Conservation (phyloP, 495 filamentous ascomycete species). For the Aspergillus campestris region DNA sequence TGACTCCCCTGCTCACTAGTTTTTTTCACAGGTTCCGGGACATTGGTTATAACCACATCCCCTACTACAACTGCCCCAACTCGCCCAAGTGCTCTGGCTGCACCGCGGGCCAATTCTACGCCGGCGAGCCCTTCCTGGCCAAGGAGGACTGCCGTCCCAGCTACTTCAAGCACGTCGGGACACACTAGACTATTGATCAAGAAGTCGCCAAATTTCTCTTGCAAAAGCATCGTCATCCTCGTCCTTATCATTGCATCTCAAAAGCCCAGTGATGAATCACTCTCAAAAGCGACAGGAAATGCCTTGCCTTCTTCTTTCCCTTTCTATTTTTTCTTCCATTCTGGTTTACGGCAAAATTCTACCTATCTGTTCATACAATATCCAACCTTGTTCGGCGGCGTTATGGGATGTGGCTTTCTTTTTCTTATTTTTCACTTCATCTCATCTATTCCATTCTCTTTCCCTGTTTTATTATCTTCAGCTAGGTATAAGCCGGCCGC, state of each 20-base stretch:
- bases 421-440: slow-evolving; percentile 3
- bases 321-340: neutral
- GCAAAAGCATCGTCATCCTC: neutral
- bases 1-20: slow-evolving; percentile 7
- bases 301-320: neutral
- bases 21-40: slow-evolving; percentile 77
- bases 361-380: too few relatives aligned
- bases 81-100: slow-evolving; percentile 91
- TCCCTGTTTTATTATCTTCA: slow-evolving; percentile 1
- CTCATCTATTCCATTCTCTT: neutral
- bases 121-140: slow-evolving; percentile 73
- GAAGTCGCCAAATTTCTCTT: neutral
- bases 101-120: slow-evolving; percentile 73
- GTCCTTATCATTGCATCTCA: too few relatives aligned
- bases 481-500: slow-evolving; percentile 7
- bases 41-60: slow-evolving; percentile 97
- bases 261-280: too few relatives aligned
- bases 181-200: slow-evolving; percentile 46
- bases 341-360: too few relatives aligned
- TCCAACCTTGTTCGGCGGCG: slow-evolving; percentile 7
- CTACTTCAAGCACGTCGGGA: slow-evolving; percentile 93
- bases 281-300: too few relatives aligned
- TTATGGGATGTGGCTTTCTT: slow-evolving; percentile 12
- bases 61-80: slow-evolving; percentile 97
- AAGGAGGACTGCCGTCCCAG: slow-evolving; percentile 92